Evolutionary conservation across 78 protist species (phyloP), one percentile per base, ranked within the genome.

Genomic region (Polysphondylium violaceum): DNA sequence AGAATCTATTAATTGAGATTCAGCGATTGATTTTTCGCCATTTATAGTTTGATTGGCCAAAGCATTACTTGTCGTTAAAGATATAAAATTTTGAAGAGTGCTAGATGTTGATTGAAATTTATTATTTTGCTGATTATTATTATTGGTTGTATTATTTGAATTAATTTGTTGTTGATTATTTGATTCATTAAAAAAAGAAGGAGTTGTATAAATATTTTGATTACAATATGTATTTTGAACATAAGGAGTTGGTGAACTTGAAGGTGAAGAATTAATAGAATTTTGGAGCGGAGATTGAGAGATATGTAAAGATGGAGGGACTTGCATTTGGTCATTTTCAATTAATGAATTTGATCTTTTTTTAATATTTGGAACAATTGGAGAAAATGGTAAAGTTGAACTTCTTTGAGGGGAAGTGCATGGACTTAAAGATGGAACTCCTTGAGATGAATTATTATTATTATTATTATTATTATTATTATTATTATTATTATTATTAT

Each of bases 331-430:
- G 2, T 21, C 9, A 67, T 8, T 41, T 8, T 23, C 76, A 47
- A 47, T 76, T 1, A 78, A 51, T 21, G 88, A 78, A 51, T 78
- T 78, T 16, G 88, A 78, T 65, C 88, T 78, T 50, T 78, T 78
- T 41, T 51, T 78, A 3, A 50, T 17, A 53, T 40, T 44, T 36
- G 76, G 75, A 8, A 53, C 67, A 17, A 51, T 23, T 19, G 74
- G 36, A 19, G 19, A 40, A 23, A 40, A 43, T 23, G 55, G 33
- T 21, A 47, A 29, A 4, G 56, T n/a, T 12, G 68, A 27, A 27
- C 4, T 27, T 60, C 14, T 60, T 47, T 47, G 11, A 14, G 7
- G 53, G 53, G 7, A 47, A 11, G 53, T n/a, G n/a, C n/a, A n/a
- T n/a, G n/a, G n/a, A n/a, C n/a, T n/a, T n/a, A n/a, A n/a, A n/a